phyloP scores from a whole-genome alignment of 2,329 filamentous ascomycete species.

The Tolypocladium ophioglossoides region DNA sequence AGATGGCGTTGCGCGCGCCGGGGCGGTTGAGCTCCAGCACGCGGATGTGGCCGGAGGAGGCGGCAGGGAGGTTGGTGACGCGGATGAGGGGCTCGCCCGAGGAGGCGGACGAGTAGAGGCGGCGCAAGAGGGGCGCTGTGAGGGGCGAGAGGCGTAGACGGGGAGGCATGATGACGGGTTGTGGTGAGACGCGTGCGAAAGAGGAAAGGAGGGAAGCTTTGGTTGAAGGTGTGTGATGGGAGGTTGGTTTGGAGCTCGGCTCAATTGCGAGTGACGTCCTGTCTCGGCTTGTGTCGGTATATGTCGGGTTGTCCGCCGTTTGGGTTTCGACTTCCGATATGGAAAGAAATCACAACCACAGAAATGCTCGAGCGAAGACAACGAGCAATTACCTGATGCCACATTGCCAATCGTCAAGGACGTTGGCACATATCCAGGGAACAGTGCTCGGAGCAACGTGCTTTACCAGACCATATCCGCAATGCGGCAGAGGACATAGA shows the following conservation, averaged over 20 bases:
- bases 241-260: neutral
- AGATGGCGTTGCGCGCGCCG: constrained; percentile 82
- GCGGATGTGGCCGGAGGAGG: constrained; percentile 73
- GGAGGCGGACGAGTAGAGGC: constrained; percentile 29
- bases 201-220: neutral
- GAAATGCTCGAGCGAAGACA: neutral
- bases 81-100: constrained; percentile 48
- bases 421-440: no score
- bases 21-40: constrained; percentile 83
- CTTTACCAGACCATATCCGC: no score
- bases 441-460: no score
- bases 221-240: neutral
- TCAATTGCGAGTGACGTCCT: neutral
- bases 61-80: constrained; percentile 64
- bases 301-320: no score
- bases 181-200: neutral
- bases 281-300: neutral
- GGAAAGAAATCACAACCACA: neutral
- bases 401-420: no score
- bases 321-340: no score
- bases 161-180: constrained; percentile 17
- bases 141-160: constrained; percentile 13
- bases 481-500: no score
- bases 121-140: constrained; percentile 12
- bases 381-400: neutral